phyloP scores from a whole-genome alignment of 1,284 basidiomycete genomes.

The Peniophora sp. region DNA sequence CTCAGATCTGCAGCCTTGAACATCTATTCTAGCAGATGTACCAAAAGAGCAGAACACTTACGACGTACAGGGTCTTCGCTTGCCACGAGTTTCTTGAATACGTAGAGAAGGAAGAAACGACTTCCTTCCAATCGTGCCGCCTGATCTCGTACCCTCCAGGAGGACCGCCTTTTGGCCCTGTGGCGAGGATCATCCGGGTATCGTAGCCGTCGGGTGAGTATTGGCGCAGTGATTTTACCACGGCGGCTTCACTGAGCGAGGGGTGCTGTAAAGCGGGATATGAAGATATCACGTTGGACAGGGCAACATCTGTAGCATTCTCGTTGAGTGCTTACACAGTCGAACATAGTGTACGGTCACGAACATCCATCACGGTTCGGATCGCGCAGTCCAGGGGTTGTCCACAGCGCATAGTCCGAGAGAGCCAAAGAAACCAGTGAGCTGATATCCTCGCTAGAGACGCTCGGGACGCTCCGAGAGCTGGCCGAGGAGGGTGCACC shows the following conservation, averaged over 20 bases:
- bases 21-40: too few species aligned
- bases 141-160: slow-evolving; percentile 51
- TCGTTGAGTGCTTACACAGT: neutral
- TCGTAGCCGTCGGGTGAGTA: slow-evolving; percentile 40
- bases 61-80: slow-evolving; percentile 54
- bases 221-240: slow-evolving; percentile 48
- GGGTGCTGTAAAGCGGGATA: slow-evolving; percentile 3
- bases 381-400: slow-evolving; percentile 44
- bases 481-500: neutral
- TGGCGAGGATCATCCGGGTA: slow-evolving; percentile 45
- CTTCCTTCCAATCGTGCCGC: slow-evolving; percentile 34
- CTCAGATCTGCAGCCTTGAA: too few species aligned
- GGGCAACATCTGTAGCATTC: neutral
- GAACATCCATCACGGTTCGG: slow-evolving; percentile 41
- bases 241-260: slow-evolving; percentile 13
- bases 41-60: slow-evolving; percentile 23
- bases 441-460: slow-evolving; percentile 35
- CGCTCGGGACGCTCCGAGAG: neutral
- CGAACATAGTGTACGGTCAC: slow-evolving; percentile 16
- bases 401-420: slow-evolving; percentile 60
- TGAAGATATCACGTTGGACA: slow-evolving; percentile 4
- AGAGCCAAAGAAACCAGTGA: slow-evolving; percentile 46
- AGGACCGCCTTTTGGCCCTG: slow-evolving; percentile 19
- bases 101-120: slow-evolving; percentile 18
- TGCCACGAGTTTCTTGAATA: slow-evolving; percentile 49